Percentiles rank a stretch among this genome's conserved stretches.
Conservation (phyloP, 2,329 filamentous ascomycete species). For the Alternaria conjuncta region DNA sequence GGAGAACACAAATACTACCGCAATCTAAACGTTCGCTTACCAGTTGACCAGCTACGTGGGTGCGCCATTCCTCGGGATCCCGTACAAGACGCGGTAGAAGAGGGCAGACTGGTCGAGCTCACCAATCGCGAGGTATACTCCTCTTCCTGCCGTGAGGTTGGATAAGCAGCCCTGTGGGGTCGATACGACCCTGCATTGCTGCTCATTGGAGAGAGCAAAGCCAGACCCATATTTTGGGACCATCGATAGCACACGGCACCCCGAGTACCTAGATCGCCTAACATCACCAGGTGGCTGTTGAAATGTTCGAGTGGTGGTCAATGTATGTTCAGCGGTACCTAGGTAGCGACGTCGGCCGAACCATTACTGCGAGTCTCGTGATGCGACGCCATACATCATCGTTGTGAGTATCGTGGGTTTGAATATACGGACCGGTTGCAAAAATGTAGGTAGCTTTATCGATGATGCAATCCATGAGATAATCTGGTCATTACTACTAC, state of each 20-base stretch:
- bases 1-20: constrained; percentile 1
- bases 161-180: constrained; percentile 22
- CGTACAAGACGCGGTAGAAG: not conserved
- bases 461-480: not conserved
- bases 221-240: not conserved
- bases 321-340: not conserved
- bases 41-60: constrained; percentile 3
- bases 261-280: not conserved
- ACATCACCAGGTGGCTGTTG: not conserved
- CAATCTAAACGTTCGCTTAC: constrained; percentile 9
- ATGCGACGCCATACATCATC: not conserved
- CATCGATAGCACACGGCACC: not conserved
- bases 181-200: not conserved
- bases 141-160: not conserved
- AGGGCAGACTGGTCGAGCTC: not conserved
- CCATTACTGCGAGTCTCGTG: not conserved
- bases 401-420: not conserved
- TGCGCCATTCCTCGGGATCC: not conserved
- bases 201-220: not conserved
- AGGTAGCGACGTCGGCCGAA: not conserved
- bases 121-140: constrained; percentile 5
- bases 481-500: not conserved
- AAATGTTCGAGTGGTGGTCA: not conserved
- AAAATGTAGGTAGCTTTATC: not conserved
- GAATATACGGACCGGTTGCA: not conserved